A percentile compares a stretch with the other conserved stretches of the same genome.
phyloP scores from a whole-genome alignment of 1,284 basidiomycete genomes.

The Microbotryum violaceum region DNA sequence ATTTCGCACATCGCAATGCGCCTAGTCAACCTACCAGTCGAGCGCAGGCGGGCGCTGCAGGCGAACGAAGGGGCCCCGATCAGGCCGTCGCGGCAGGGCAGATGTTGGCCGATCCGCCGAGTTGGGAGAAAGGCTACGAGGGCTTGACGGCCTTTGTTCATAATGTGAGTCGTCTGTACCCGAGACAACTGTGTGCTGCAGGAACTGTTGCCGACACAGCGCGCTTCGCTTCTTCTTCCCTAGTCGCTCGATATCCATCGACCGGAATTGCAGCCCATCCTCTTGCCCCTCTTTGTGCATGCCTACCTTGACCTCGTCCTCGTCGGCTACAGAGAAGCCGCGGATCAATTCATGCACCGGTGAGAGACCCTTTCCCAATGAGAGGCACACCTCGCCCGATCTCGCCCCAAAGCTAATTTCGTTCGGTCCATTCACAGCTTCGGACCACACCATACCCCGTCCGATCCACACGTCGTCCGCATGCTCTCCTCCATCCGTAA shows the following conservation, averaged over 20 bases:
- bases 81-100: conserved; percentile 27
- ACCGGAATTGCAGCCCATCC: conserved; percentile 82
- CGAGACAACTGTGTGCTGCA: too few species aligned
- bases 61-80: conserved; percentile 22
- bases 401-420: too few species aligned
- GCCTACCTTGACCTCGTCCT: conserved; percentile 93
- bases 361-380: background rate
- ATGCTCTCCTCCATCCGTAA: conserved; percentile 74
- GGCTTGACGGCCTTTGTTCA: conserved; percentile 53
- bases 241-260: conserved; percentile 40
- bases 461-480: conserved; percentile 66
- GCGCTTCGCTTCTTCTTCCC: too few species aligned
- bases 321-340: conserved; percentile 75
- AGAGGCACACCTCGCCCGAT: too few species aligned
- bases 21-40: conserved; percentile 8
- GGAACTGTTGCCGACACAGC: too few species aligned
- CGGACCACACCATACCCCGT: conserved; percentile 32
- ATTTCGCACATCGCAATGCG: conserved; percentile 35
- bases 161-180: conserved; percentile 8
- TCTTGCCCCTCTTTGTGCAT: conserved; percentile 95
- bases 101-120: conserved; percentile 27
- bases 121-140: conserved; percentile 40
- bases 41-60: background rate
- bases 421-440: conserved; percentile 17
- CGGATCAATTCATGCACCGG: conserved; percentile 28